Conservation (phyloP, 352 stramenopile species). For the Globisporangium spinosum region DNA sequence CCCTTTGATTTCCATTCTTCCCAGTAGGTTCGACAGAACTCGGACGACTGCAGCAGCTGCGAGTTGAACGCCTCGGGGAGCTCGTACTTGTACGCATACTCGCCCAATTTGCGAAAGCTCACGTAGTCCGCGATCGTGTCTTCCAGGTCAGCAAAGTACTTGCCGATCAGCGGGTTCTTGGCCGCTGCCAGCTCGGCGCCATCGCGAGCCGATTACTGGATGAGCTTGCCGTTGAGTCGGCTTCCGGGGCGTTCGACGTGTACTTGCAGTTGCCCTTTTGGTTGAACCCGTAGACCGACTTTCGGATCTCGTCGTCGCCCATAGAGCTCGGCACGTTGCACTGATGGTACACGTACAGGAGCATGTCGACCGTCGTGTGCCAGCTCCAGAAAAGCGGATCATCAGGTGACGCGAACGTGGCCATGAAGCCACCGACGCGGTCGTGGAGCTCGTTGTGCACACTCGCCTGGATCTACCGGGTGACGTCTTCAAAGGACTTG, state of each 20-base stretch:
- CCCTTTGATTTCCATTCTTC: background rate
- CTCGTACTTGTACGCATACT: constrained; percentile 19
- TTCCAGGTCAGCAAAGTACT: constrained; percentile 16
- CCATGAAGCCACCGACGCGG: no score
- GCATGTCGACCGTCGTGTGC: constrained; percentile 30
- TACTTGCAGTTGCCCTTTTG: background rate
- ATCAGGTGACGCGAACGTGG: constrained; percentile 15
- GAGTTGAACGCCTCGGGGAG: constrained; percentile 17
- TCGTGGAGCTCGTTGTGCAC: constrained; percentile 41
- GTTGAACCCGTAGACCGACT: constrained; percentile 1
- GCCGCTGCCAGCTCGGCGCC: background rate
- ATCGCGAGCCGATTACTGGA: constrained; percentile 4
- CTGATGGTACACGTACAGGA: constrained; percentile 32
- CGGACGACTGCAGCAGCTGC: constrained; percentile 10
- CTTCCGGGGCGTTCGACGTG: background rate
- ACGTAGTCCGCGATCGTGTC: constrained; percentile 9
- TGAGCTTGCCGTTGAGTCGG: constrained; percentile 4
- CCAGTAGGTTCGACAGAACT: background rate
- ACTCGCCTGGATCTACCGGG: constrained; percentile 29
- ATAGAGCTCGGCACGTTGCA: constrained; percentile 30
- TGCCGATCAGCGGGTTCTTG: constrained; percentile 6
- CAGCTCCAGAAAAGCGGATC: background rate
- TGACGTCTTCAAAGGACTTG: constrained; percentile 30
- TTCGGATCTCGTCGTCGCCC: constrained; percentile 1
- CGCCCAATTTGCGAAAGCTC: constrained; percentile 11